A percentile compares a stretch with the other conserved stretches of the same genome.
Conservation (phyloP, 31 red algal species). For the Porphyra umbilicalis region DNA sequence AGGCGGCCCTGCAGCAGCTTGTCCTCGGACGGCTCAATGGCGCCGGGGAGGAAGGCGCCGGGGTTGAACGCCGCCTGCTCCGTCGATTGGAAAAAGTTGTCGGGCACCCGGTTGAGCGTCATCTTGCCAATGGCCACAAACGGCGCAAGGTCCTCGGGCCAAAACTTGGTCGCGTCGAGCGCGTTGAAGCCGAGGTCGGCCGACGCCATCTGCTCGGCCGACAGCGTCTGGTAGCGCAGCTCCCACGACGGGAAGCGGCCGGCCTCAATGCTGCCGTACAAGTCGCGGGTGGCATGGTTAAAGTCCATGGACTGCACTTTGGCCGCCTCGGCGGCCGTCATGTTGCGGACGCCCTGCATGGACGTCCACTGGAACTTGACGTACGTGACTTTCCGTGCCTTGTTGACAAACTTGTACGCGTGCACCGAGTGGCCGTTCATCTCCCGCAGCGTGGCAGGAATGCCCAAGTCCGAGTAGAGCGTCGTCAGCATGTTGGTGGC, state of each 20-base stretch:
- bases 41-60: conserved; percentile 91
- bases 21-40: conserved; percentile 78
- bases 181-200: conserved; percentile 75
- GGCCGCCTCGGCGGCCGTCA: conserved; percentile 81
- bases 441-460: conserved; percentile 76
- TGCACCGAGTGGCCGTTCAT: conserved; percentile 91
- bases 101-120: conserved; percentile 82
- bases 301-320: conserved; percentile 75
- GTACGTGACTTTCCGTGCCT: conserved; percentile 65
- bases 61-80: conserved; percentile 95
- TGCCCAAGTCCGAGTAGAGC: conserved; percentile 80
- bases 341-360: conserved; percentile 72
- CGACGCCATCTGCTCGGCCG: conserved; percentile 49
- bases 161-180: conserved; percentile 88
- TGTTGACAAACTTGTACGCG: conserved; percentile 78
- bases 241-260: conserved; percentile 84
- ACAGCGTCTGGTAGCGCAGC: conserved; percentile 79
- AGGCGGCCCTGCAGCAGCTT: conserved; percentile 94
- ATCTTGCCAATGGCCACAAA: conserved; percentile 76
- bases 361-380: conserved; percentile 95
- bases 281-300: conserved; percentile 87
- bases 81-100: conserved; percentile 90
- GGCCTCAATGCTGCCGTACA: conserved; percentile 81
- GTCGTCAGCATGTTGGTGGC: conserved; percentile 93
- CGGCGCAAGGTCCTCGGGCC: conserved; percentile 92